Evolutionary conservation across 768 basidiomycete species (phyloP).

Genomic region (Lentinula aciculospora): DNA sequence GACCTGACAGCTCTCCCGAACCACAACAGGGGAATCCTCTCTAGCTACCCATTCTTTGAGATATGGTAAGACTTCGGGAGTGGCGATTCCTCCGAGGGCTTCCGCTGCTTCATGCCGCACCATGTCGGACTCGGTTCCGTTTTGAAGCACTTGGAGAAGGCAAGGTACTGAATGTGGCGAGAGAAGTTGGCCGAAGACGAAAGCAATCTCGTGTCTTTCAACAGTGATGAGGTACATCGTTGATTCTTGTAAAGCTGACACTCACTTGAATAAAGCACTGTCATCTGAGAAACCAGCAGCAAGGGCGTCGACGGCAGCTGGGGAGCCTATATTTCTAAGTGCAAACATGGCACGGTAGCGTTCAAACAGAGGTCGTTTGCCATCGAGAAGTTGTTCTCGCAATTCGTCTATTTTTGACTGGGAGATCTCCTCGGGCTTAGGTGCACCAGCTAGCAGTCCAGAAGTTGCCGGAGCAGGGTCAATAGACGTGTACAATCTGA

Average conservation of each 20-base stretch:
- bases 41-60: slow-evolving; percentile 80
- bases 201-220: slow-evolving; percentile 94
- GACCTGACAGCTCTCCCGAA: slow-evolving; percentile 92
- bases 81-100: slow-evolving; percentile 95
- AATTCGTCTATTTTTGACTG: slow-evolving; percentile 47
- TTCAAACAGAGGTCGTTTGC: slow-evolving; percentile 70
- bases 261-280: slow-evolving; percentile 90
- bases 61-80: slow-evolving; percentile 83
- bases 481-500: slow-evolving; percentile 72
- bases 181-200: slow-evolving; percentile 94
- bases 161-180: slow-evolving; percentile 86
- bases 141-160: slow-evolving; percentile 70
- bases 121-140: slow-evolving; percentile 83
- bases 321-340: slow-evolving; percentile 86
- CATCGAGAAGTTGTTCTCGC: slow-evolving; percentile 59
- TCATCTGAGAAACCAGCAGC: slow-evolving; percentile 87
- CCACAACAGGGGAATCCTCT: slow-evolving; percentile 80
- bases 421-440: slow-evolving; percentile 46
- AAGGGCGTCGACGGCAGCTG: slow-evolving; percentile 83
- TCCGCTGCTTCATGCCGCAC: slow-evolving; percentile 98
- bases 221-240: neutral
- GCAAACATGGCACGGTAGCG: slow-evolving; percentile 99
- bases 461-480: slow-evolving; percentile 87
- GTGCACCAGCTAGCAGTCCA: slow-evolving; percentile 47
- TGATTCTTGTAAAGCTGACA: neutral